phyloP scores from a whole-genome alignment of 352 stramenopile species.

The Phytophthora tentaculata region DNA sequence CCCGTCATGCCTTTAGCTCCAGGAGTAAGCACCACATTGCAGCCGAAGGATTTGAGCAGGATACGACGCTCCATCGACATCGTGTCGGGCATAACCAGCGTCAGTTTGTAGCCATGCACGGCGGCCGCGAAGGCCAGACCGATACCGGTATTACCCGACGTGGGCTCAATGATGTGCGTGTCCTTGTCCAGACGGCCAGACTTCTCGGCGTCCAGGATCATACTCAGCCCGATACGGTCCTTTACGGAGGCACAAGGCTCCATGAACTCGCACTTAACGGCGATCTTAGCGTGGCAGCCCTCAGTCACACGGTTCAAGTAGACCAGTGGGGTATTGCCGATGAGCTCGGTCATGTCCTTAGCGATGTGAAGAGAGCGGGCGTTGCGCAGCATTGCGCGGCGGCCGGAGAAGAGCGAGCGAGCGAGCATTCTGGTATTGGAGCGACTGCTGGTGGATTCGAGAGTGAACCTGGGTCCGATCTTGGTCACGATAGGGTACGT shows the following conservation, averaged over 20 bases:
- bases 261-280: constrained; percentile 92
- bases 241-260: constrained; percentile 88
- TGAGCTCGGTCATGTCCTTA: constrained; percentile 94
- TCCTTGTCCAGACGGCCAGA: constrained; percentile 72
- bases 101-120: constrained; percentile 92
- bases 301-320: constrained; percentile 90
- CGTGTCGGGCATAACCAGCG: constrained; percentile 95
- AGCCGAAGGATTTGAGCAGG: constrained; percentile 94
- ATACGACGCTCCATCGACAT: constrained; percentile 97
- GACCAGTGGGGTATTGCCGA: constrained; percentile 95
- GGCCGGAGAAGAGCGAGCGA: constrained; percentile 27
- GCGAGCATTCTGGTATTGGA: constrained; percentile 26
- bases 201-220: constrained; percentile 84
- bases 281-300: constrained; percentile 82
- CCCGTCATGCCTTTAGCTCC: constrained; percentile 83
- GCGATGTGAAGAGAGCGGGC: constrained; percentile 84
- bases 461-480: constrained; percentile 18
- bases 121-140: constrained; percentile 92
- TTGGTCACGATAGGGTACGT: neutral
- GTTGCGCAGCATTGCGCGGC: constrained; percentile 33
- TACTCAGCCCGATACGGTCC: constrained; percentile 87
- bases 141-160: constrained; percentile 95
- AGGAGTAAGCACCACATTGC: constrained; percentile 92
- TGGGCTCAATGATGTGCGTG: constrained; percentile 93
- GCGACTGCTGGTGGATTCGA: constrained; percentile 18